These are phyloP conservation scores for Arabidopsis hybrid DNA, from an alignment of 441 rosid genomes.

Conservation along the genomic window DNA sequence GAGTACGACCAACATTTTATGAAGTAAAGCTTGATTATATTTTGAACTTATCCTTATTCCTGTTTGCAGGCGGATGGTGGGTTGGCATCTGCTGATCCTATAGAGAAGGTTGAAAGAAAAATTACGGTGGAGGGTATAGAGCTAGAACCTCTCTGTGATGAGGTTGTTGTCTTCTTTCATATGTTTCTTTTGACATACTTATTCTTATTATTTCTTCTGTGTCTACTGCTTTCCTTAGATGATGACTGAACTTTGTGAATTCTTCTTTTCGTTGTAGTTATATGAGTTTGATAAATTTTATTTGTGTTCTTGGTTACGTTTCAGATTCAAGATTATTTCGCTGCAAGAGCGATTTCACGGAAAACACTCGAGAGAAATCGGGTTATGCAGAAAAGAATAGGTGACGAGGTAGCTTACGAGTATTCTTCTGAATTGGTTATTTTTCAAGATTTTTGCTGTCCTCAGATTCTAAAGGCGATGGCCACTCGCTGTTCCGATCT, in stretches of 20 bases:
- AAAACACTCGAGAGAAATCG: conserved; percentile 78
- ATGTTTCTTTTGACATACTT: conserved; percentile 14
- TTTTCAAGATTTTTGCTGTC: conserved; percentile 9
- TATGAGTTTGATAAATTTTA: conserved; percentile 24
- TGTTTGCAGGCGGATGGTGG: conserved; percentile 57
- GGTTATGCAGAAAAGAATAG: conserved; percentile 74
- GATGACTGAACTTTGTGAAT: conserved; percentile 2
- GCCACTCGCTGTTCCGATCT: conserved; percentile 12
- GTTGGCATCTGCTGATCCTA: conserved; percentile 41
- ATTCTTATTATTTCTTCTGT: conserved; percentile 13
- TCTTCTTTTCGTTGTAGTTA: conserved; percentile 17
- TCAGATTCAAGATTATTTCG: conserved; percentile 81
- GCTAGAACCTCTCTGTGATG: conserved; percentile 74
- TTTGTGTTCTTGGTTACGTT: conserved; percentile 36
- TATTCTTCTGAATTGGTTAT: conserved; percentile 28
- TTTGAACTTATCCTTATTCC: neutral
- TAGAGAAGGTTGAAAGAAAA: conserved; percentile 52
- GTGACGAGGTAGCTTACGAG: conserved; percentile 61
- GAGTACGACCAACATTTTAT: conserved; percentile 1
- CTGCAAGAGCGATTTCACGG: conserved; percentile 71
- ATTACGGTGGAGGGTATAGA: conserved; percentile 63
- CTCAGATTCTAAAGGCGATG: conserved; percentile 10
- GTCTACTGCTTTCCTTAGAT: conserved; percentile 27
- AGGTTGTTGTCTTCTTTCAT: conserved; percentile 56
- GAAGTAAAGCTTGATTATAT: neutral